Percentiles rank a stretch among this genome's conserved stretches.
phyloP scores from a whole-genome alignment of 2,329 filamentous ascomycete genomes.

The Aspergillus alliaceus region DNA sequence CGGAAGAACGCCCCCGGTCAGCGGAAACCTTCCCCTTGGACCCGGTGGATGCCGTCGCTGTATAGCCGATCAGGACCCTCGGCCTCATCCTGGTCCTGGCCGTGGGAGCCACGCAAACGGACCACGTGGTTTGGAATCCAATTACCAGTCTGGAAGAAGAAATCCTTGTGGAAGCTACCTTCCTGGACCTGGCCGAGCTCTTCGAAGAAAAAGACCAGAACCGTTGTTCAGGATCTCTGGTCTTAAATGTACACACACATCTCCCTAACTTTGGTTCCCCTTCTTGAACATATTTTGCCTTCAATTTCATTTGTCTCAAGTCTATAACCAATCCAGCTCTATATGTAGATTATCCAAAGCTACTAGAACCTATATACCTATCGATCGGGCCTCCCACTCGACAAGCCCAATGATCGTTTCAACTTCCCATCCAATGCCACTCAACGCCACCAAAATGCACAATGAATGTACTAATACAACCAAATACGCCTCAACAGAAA shows the following conservation, averaged over 20 bases:
- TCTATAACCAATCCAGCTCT: not conserved
- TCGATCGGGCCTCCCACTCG: not conserved
- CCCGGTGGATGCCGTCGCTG: constrained; percentile 8
- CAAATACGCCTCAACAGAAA: not conserved
- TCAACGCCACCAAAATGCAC: not conserved
- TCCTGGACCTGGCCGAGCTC: constrained; percentile 1
- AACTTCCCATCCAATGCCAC: not conserved
- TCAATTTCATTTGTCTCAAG: not conserved
- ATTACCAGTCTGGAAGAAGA: constrained; percentile 6
- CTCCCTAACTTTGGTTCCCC: not conserved
- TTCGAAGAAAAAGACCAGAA: constrained; percentile 11
- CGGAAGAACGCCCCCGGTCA: constrained; percentile 21
- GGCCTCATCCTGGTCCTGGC: constrained; percentile 23
- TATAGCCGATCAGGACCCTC: constrained; percentile 1
- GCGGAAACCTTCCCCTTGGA: constrained; percentile 10
- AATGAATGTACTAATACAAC: not conserved
- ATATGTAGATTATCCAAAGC: not conserved
- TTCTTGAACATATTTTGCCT: not conserved
- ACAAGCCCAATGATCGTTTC: not conserved
- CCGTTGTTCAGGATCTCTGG: constrained; percentile 4
- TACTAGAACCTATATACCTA: not conserved
- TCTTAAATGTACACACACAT: not conserved
- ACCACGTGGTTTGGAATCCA: constrained; percentile 12
- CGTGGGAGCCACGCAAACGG: constrained; percentile 16
- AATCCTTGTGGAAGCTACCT: constrained; percentile 6